These are phyloP conservation scores for Microcyclosporella mali DNA, from an alignment of 2,329 filamentous ascomycete genomes.

Conservation along the genomic window DNA sequence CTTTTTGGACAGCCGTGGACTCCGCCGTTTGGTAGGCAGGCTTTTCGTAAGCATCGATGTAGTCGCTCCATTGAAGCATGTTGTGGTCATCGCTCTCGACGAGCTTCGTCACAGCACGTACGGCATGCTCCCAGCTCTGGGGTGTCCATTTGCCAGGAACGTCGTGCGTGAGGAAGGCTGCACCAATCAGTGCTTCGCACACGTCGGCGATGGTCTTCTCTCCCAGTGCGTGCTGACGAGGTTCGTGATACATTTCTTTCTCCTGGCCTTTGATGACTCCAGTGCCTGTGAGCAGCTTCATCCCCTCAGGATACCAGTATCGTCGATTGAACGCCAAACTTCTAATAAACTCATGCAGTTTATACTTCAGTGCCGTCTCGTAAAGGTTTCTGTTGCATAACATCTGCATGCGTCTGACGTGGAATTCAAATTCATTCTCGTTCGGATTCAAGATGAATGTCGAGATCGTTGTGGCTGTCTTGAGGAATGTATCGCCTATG, in stretches of 20 bases:
- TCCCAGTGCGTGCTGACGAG: conserved; percentile 59
- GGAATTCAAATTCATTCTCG: conserved; percentile 77
- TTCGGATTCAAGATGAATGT: conserved; percentile 71
- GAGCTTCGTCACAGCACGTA: conserved; percentile 61
- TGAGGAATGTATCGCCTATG: conserved; percentile 86
- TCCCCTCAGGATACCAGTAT: conserved; percentile 79
- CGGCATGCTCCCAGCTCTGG: conserved; percentile 53
- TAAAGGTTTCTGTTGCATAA: conserved; percentile 89
- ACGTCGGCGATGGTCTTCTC: conserved; percentile 81
- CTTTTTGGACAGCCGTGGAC: conserved; percentile 59
- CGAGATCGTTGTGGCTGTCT: conserved; percentile 89
- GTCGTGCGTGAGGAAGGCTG: conserved; percentile 59
- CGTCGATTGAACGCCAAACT: conserved; percentile 74
- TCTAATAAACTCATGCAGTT: conserved; percentile 69
- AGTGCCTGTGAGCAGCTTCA: conserved; percentile 64
- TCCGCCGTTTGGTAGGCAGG: conserved; percentile 64
- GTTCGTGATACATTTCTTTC: conserved; percentile 35
- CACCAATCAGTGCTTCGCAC: conserved; percentile 88
- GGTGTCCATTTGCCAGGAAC: conserved; percentile 36
- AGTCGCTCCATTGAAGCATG: conserved; percentile 66
- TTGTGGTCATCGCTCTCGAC: conserved; percentile 64
- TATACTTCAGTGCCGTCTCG: conserved; percentile 62
- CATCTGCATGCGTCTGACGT: conserved; percentile 83
- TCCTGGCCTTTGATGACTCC: conserved; percentile 34
- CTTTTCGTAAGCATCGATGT: conserved; percentile 60